A percentile compares a stretch with the other conserved stretches of the same genome.
Evolutionary conservation across 2,329 filamentous ascomycete species (phyloP).

Genomic region (Lachnellula willkommii): DNA sequence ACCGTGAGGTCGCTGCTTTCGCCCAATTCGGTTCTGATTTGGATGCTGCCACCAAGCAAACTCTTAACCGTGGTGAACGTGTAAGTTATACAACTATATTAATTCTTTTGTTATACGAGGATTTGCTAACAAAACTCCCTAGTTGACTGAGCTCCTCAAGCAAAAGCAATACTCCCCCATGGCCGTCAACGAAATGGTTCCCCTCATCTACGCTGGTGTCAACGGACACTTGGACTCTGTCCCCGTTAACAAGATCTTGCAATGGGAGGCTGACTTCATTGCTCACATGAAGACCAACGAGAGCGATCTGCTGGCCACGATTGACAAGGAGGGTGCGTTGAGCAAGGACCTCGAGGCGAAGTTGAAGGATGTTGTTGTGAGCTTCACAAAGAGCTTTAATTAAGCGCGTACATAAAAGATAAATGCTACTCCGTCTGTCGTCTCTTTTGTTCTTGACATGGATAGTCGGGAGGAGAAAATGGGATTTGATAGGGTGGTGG

Average conservation of each 20-base stretch:
- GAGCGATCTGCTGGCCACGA: conserved; percentile 72
- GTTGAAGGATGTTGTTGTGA: conserved; percentile 68
- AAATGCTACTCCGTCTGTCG: conserved; percentile 22
- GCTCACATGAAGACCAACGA: conserved; percentile 89
- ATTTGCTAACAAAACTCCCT: conserved; percentile 24
- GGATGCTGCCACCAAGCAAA: conserved; percentile 98
- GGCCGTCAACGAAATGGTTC: conserved; percentile 99
- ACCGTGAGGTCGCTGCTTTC: conserved; percentile 99
- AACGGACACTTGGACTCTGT: conserved; percentile 89
- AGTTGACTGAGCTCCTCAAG: conserved; percentile 95
- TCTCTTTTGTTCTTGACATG: conserved; percentile 28
- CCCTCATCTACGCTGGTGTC: conserved; percentile 98
- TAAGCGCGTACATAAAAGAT: conserved; percentile 22
- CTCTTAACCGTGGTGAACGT: conserved; percentile 95
- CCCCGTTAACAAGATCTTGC: conserved; percentile 83
- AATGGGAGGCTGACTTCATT: conserved; percentile 94
- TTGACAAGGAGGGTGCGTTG: conserved; percentile 92
- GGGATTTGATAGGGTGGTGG: conserved; percentile 18
- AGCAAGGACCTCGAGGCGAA: conserved; percentile 89
- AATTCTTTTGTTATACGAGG: conserved; percentile 7
- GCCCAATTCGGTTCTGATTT: conserved; percentile 99
- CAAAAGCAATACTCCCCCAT: conserved; percentile 99
- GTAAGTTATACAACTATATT: conserved; percentile 46
- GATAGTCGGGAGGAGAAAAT: conserved; percentile 7
- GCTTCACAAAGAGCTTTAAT: conserved; percentile 92